Percentiles rank a stretch among this genome's conserved stretches.
Conservation (phyloP, 2,329 filamentous ascomycete genomes). For the Fusarium circinatum region DNA sequence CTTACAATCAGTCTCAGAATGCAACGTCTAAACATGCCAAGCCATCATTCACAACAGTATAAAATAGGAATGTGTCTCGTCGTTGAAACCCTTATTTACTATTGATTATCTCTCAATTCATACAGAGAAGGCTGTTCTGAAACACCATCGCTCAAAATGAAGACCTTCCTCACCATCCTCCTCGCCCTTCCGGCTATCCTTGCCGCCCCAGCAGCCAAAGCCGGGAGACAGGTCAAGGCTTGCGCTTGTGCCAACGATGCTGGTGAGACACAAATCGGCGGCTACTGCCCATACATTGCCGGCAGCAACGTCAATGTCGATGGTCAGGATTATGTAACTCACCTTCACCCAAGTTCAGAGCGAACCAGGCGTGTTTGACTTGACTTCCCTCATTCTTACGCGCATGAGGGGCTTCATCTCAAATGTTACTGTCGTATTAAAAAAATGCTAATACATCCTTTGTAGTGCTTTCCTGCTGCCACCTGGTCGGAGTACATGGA, state of each 20-base stretch:
- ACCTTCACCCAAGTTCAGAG: fast-evolving
- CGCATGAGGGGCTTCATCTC: no score
- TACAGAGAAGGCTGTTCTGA: fast-evolving
- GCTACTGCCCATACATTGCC: neutral
- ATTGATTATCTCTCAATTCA: fast-evolving
- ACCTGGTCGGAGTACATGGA: constrained; percentile 3
- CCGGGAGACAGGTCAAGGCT: neutral
- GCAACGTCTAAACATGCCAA: neutral
- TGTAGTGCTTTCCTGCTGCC: neutral
- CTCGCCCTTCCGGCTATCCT: neutral
- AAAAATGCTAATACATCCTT: no score
- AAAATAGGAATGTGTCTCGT: neutral
- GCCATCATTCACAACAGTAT: fast-evolving
- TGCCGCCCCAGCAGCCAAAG: neutral
- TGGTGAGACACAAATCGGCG: neutral
- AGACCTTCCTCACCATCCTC: neutral
- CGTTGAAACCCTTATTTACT: fast-evolving
- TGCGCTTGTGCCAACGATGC: neutral
- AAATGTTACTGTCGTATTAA: no score
- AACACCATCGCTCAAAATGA: neutral
- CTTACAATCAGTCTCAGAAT: fast-evolving
- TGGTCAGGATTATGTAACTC: neutral
- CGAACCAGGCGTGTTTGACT: no score
- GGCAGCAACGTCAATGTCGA: neutral
- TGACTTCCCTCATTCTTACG: no score